Conservation (phyloP, 2,329 filamentous ascomycete genomes). For the Beauveria sp. region DNA sequence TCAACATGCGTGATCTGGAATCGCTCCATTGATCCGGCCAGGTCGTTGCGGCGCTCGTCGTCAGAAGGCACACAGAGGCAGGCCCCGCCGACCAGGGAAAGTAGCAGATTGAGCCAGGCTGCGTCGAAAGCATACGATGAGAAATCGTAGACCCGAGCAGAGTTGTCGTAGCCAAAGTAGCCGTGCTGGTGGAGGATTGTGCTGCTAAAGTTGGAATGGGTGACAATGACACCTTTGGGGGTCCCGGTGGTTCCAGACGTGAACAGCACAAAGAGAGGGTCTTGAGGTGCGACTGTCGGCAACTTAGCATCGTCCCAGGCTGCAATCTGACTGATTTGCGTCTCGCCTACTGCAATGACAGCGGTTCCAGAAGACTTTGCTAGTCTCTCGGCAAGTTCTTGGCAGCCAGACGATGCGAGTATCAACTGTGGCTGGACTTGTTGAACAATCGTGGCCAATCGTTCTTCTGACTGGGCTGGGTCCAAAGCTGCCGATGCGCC, state of each 20-base stretch:
- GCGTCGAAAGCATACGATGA: slow-evolving; percentile 15
- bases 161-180: slow-evolving; percentile 8
- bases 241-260: slow-evolving; percentile 17
- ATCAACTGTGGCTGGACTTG: background rate
- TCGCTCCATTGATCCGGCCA: slow-evolving; percentile 1
- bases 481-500: slow-evolving; percentile 26
- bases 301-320: background rate
- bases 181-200: slow-evolving; percentile 9
- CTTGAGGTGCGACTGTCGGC: background rate
- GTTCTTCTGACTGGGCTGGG: slow-evolving; percentile 14
- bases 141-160: slow-evolving; percentile 13
- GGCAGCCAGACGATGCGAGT: background rate
- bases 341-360: background rate
- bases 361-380: background rate
- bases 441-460: slow-evolving; percentile 7
- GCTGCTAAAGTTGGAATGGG: slow-evolving; percentile 13
- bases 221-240: slow-evolving; percentile 18
- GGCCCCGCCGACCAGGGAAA: background rate
- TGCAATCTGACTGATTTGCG: background rate
- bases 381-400: background rate
- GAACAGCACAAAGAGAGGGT: slow-evolving; percentile 17
- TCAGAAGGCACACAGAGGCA: background rate
- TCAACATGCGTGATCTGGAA: background rate
- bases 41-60: background rate
- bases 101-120: background rate